phyloP scores from a whole-genome alignment of 192 early-diverging fungal genomes.

The Lobulomyces angularis region DNA sequence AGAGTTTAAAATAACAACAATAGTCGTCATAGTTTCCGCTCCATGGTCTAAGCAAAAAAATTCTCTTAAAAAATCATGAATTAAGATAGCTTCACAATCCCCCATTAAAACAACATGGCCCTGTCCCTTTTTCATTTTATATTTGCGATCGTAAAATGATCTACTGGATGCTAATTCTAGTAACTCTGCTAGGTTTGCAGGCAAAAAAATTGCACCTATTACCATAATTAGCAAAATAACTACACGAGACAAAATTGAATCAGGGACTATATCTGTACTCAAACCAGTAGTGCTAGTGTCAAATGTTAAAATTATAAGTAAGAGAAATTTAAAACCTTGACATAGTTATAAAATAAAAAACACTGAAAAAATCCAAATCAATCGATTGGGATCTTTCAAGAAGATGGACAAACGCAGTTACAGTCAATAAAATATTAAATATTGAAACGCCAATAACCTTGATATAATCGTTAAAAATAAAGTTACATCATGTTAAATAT shows the following conservation, averaged over 20 bases:
- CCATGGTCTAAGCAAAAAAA: conserved; percentile 68
- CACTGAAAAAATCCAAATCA: conserved; percentile 21
- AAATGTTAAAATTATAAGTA: conserved; percentile 8
- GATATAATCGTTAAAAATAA: conserved; percentile 50
- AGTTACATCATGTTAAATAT: conserved; percentile 26
- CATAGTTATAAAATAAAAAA: conserved; percentile 20
- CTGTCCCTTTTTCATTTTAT: conserved; percentile 18
- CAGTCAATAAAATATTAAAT: conserved; percentile 55
- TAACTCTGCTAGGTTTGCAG: conserved; percentile 50
- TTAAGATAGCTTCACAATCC: conserved; percentile 33
- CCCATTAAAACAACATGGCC: conserved; percentile 57
- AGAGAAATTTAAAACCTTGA: not conserved
- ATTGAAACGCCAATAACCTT: conserved; percentile 46
- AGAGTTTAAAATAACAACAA: conserved; percentile 55
- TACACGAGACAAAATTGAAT: conserved; percentile 16
- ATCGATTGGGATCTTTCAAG: conserved; percentile 28
- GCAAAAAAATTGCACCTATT: conserved; percentile 57
- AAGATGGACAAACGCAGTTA: conserved; percentile 57
- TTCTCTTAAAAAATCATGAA: conserved; percentile 62
- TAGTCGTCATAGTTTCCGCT: conserved; percentile 44
- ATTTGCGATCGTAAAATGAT: conserved; percentile 44
- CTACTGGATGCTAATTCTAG: conserved; percentile 42
- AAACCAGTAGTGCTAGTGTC: conserved; percentile 47
- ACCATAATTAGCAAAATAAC: conserved; percentile 56
- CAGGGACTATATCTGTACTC: conserved; percentile 51